Conservation (phyloP, 139 green algal genomes). For the Micractinium sp. region DNA sequence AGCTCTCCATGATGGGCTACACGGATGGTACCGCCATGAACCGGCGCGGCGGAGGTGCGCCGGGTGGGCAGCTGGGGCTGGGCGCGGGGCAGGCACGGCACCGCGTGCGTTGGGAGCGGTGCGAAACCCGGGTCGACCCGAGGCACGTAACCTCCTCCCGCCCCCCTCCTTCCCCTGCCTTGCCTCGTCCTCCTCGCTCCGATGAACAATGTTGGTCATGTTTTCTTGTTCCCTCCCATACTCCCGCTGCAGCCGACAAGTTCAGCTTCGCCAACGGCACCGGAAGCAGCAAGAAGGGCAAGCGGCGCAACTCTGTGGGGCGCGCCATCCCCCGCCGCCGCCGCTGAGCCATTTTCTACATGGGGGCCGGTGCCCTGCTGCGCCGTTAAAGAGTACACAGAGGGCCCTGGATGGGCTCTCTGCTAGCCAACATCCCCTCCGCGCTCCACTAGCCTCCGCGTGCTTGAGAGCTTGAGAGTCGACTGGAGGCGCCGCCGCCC, state of each 20-base stretch:
- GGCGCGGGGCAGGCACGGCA: not conserved
- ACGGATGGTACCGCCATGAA: constrained; percentile 3
- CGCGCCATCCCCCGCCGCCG: constrained; percentile 19
- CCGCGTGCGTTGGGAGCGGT: not conserved
- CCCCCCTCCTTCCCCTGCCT: too few relatives aligned
- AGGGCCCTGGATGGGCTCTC: too few relatives aligned
- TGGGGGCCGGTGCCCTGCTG: not conserved
- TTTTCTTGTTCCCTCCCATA: not conserved
- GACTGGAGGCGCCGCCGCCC: not conserved
- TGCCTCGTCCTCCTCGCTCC: too few relatives aligned
- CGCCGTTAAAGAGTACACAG: not conserved
- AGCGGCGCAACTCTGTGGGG: constrained; percentile 32
- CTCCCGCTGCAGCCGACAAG: constrained; percentile 28
- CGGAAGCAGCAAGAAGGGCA: constrained; percentile 36
- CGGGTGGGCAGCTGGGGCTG: not conserved
- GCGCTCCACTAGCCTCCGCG: not conserved
- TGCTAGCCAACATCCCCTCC: too few relatives aligned
- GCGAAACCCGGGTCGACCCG: too few relatives aligned
- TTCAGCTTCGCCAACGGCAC: constrained; percentile 42
- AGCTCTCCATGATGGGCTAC: constrained; percentile 52
- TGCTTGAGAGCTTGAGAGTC: not conserved
- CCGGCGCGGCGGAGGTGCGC: not conserved
- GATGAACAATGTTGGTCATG: too few relatives aligned
- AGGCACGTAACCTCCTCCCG: too few relatives aligned
- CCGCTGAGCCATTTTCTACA: constrained; percentile 2